Percentiles rank a stretch among this genome's conserved stretches.
Conservation (phyloP, 2,329 filamentous ascomycete species). For the Ophiognomonia clavigignenti-juglandacearum region DNA sequence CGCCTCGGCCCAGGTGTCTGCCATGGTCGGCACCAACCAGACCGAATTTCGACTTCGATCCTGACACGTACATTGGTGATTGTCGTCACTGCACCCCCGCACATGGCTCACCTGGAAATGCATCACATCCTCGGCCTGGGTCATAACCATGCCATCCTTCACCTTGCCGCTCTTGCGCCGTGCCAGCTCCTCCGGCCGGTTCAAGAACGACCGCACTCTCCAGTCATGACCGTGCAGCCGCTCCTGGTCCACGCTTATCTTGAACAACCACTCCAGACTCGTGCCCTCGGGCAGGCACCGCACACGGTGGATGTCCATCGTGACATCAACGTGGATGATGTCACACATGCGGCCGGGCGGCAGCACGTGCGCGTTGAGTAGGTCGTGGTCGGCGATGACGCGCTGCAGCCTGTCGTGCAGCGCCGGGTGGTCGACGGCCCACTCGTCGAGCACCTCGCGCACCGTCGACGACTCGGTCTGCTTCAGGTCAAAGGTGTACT, state of each 20-base stretch:
- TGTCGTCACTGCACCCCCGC: constrained; percentile 43
- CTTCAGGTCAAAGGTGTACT: constrained; percentile 51
- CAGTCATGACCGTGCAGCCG: constrained; percentile 52
- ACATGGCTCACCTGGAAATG: constrained; percentile 45
- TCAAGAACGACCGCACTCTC: constrained; percentile 56
- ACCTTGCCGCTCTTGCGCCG: constrained; percentile 34
- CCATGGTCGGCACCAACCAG: constrained; percentile 50
- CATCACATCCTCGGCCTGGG: constrained; percentile 34
- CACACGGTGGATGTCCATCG: constrained; percentile 53
- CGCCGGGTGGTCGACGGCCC: constrained; percentile 54
- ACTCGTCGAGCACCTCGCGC: constrained; percentile 48
- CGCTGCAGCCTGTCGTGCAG: constrained; percentile 49
- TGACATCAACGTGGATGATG: constrained; percentile 58
- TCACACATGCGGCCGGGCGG: constrained; percentile 44
- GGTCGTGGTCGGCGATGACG: constrained; percentile 28
- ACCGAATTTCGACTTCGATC: constrained; percentile 42
- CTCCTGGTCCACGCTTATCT: constrained; percentile 52
- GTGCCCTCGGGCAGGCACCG: constrained; percentile 55
- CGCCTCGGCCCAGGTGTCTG: constrained; percentile 53
- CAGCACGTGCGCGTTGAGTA: constrained; percentile 25
- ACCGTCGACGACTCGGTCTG: constrained; percentile 53
- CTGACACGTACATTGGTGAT: constrained; percentile 47
- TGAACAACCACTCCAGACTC: constrained; percentile 54
- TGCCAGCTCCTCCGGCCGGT: constrained; percentile 51
- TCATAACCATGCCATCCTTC: constrained; percentile 1